Evolutionary conservation across 2,329 filamentous ascomycete species (phyloP).

Genomic region (Coleophoma cylindrospora): DNA sequence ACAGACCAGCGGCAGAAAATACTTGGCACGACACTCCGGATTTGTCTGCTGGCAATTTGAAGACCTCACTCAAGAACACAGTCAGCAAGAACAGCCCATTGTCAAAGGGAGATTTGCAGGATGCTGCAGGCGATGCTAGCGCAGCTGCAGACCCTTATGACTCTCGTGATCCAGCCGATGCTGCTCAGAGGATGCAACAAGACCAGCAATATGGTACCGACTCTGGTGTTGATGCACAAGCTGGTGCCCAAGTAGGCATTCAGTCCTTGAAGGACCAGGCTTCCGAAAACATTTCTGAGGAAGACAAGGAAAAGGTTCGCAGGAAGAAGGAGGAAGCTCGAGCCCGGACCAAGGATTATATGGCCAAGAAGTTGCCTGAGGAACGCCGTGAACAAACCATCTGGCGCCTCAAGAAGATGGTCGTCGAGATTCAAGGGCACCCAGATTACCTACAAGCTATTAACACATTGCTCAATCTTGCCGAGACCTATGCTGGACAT

Average conservation of each 20-base stretch:
- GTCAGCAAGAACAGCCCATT: constrained; percentile 49
- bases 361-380: constrained; percentile 81
- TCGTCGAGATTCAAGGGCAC: constrained; percentile 94
- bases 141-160: constrained; percentile 51
- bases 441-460: constrained; percentile 92
- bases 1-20: constrained; percentile 82
- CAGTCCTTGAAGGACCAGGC: constrained; percentile 48
- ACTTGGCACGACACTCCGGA: constrained; percentile 88
- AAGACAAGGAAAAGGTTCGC: constrained; percentile 42
- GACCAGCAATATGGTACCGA: constrained; percentile 37
- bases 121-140: constrained; percentile 52
- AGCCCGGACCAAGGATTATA: constrained; percentile 62
- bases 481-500: constrained; percentile 79
- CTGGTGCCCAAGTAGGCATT: constrained; percentile 32
- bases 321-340: constrained; percentile 43
- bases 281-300: constrained; percentile 58
- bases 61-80: constrained; percentile 57
- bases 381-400: constrained; percentile 91
- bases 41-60: constrained; percentile 64
- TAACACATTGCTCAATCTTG: constrained; percentile 76
- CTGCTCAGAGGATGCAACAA: constrained; percentile 39
- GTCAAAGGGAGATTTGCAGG: constrained; percentile 52
- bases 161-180: constrained; percentile 48
- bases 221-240: constrained; percentile 46
- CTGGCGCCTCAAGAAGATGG: constrained; percentile 95